Conservation (phyloP, 192 early-diverging fungal species). For the Coemansia nantahalensis region DNA sequence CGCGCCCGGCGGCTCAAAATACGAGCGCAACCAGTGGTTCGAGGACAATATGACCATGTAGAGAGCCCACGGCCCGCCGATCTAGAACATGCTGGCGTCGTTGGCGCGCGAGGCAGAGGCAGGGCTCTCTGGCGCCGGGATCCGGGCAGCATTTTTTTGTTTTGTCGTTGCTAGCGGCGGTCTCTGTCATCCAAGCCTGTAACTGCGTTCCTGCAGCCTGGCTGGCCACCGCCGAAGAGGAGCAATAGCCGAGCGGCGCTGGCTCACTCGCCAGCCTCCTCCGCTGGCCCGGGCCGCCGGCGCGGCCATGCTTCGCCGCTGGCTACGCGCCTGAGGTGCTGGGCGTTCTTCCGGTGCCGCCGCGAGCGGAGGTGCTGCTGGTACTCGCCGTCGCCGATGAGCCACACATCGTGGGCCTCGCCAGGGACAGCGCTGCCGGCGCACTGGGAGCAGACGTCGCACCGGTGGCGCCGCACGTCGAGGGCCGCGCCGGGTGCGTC, state of each 20-base stretch:
- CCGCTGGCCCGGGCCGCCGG: too few relatives aligned
- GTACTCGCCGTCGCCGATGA: conserved; percentile 78
- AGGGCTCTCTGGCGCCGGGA: conserved; percentile 25
- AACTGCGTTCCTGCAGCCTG: conserved; percentile 76
- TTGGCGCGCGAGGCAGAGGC: too few relatives aligned
- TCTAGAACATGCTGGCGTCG: too few relatives aligned
- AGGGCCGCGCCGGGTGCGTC: conserved; percentile 23
- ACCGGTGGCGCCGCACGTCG: conserved; percentile 68
- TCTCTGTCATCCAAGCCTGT: too few relatives aligned
- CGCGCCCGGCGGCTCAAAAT: conserved; percentile 51
- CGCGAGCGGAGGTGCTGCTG: conserved; percentile 68
- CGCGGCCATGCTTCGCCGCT: too few relatives aligned
- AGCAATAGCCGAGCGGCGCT: conserved; percentile 42
- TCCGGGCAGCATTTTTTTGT: too few relatives aligned
- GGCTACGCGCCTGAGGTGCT: not conserved
- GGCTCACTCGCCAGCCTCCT: too few relatives aligned
- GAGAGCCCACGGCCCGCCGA: conserved; percentile 1
- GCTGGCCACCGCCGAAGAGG: conserved; percentile 81
- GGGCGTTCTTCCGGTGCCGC: conserved; percentile 50
- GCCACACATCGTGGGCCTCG: conserved; percentile 40
- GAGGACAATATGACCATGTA: conserved; percentile 46
- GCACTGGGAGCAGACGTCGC: conserved; percentile 62
- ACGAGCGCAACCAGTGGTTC: conserved; percentile 55
- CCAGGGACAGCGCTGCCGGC: conserved; percentile 41
- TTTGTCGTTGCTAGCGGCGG: too few relatives aligned